Evolutionary conservation across 192 early-diverging fungal genomes (phyloP).

Genomic region (Geranomyces variabilis): DNA sequence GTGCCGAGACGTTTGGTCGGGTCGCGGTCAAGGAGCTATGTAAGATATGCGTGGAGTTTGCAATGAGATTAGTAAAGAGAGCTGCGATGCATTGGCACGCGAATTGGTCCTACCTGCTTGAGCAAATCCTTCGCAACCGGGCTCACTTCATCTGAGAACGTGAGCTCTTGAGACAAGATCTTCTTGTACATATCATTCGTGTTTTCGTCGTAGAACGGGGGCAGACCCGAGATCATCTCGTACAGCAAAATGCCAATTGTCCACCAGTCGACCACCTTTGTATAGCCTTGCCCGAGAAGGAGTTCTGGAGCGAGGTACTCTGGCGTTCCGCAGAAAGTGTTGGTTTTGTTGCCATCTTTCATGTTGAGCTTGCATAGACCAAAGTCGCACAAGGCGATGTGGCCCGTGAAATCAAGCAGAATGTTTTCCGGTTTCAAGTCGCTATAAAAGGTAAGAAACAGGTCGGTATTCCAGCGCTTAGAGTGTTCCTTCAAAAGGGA

Average conservation of each 20-base stretch:
- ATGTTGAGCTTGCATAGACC: slow-evolving; percentile 94
- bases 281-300: slow-evolving; percentile 79
- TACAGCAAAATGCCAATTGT: slow-evolving; percentile 91
- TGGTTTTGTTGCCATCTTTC: slow-evolving; percentile 85
- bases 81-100: not conserved
- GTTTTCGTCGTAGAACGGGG: slow-evolving; percentile 95
- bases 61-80: not conserved
- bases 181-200: slow-evolving; percentile 94
- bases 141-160: slow-evolving; percentile 60
- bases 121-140: slow-evolving; percentile 45
- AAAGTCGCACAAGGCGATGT: slow-evolving; percentile 92
- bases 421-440: slow-evolving; percentile 97
- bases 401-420: slow-evolving; percentile 88
- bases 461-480: not conserved
- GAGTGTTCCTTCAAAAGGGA: not conserved
- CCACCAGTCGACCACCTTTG: slow-evolving; percentile 98
- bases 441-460: slow-evolving; percentile 39
- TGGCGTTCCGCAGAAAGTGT: slow-evolving; percentile 92
- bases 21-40: slow-evolving; percentile 75
- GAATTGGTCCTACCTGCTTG: slow-evolving; percentile 44
- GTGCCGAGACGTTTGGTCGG: slow-evolving; percentile 77
- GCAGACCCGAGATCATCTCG: slow-evolving; percentile 54
- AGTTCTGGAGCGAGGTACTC: slow-evolving; percentile 91
- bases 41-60: not conserved
- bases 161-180: slow-evolving; percentile 77